Evolutionary conservation across 306 rosid species (phyloP), one percentile per base, ranked within the genome.

Genomic region (Urtica urens): DNA sequence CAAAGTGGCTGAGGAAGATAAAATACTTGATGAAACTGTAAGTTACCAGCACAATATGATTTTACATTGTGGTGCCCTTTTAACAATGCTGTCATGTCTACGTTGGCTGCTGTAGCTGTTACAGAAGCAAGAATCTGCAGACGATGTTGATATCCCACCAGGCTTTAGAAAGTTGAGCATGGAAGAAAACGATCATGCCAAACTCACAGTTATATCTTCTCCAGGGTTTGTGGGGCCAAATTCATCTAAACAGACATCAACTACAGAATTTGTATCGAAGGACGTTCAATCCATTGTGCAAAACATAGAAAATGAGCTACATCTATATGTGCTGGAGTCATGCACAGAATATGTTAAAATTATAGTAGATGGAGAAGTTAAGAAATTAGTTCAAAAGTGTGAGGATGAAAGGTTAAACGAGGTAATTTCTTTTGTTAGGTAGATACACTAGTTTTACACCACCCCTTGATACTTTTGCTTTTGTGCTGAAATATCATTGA

Each of bases 301-400:
- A 60, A 53, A 56, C 48, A 74, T 85, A 59, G 93, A 82, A 69
- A 56, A 69, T 16, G 76, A 81, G 69, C 95, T 90, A 55, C 81
- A 85, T 51, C 53, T 49, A 50, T 81, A 87, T 72, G 72, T 81
- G 4, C 73, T 57, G 72, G 44, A 25, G 47, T 76, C 85, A 40
- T 53, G 86, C 63, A 52, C 59, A 7, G 76, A 65, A 30, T 77
- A 71, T 49, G 38, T 79, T 56, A 66, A 46, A 57, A 49, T 58
- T 58, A 49, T 75, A 40, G 55, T 85, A 30, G 66, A 71, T 52
- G 78, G 54, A 47, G 95, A 90, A 67, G 81, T 75, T 47, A 49
- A 42, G 49, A 69, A 69, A 43, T 49, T 66, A 59, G 51, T 61
- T 34, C 62, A 56, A 66, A 37, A 40, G 23, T 51, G 37, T 23